phyloP scores from a whole-genome alignment of 768 basidiomycete species.

The Rhodosporidiobolus odoratus region DNA sequence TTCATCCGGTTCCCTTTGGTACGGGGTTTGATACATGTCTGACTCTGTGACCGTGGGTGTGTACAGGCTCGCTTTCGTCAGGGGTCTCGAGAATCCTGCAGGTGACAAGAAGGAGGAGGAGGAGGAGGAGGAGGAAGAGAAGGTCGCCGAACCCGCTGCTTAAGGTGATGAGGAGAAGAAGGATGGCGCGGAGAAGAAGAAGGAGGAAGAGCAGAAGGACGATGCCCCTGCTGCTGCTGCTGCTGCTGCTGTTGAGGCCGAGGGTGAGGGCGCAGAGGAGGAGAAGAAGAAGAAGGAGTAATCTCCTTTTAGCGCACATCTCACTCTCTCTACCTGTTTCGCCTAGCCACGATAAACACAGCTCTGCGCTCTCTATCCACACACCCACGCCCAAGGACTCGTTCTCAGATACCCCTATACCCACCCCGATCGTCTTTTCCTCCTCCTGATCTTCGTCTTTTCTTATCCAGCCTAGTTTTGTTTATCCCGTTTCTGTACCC shows the following conservation, averaged over 20 bases:
- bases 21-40: background rate
- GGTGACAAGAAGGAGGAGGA: background rate
- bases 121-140: background rate
- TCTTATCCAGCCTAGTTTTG: background rate
- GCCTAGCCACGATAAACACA: background rate
- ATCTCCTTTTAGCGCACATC: background rate
- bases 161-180: background rate
- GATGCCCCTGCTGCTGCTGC: no score
- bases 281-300: background rate
- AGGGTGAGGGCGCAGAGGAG: background rate
- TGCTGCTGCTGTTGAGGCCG: no score
- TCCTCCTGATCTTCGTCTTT: background rate
- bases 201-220: no score
- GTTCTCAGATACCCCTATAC: background rate
- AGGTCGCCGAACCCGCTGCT: no score
- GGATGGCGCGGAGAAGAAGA: background rate
- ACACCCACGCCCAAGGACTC: background rate
- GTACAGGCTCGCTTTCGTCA: slow-evolving; percentile 22
- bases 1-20: no score
- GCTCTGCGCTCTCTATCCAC: background rate
- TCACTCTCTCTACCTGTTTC: background rate
- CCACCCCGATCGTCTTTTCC: background rate
- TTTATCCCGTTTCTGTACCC: no score
- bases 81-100: background rate
- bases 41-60: background rate